A percentile compares a stretch with the other conserved stretches of the same genome.
phyloP scores from a whole-genome alignment of 2,329 filamentous ascomycete genomes.

The Davidsoniella neocaledoniae region DNA sequence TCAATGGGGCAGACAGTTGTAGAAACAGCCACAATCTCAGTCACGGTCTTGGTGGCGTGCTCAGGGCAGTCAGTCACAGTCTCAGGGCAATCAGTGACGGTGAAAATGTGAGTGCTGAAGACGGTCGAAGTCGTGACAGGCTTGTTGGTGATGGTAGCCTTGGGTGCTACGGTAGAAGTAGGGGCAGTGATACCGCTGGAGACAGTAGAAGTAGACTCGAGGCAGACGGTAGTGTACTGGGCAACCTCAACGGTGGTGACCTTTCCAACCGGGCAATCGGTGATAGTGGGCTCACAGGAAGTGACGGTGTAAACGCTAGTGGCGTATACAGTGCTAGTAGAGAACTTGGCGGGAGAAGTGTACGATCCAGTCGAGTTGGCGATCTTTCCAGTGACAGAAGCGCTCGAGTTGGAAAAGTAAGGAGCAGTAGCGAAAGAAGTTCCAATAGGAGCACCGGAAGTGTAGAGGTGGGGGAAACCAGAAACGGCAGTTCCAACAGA shows the following conservation, averaged over 20 bases:
- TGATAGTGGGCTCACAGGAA: slow-evolving; percentile 17
- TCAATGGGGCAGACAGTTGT: slow-evolving; percentile 28
- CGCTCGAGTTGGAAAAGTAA: neutral
- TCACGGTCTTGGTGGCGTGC: slow-evolving; percentile 21
- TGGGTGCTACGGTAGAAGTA: neutral
- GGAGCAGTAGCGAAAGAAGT: neutral
- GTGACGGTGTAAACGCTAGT: slow-evolving; percentile 20
- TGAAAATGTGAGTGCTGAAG: slow-evolving; percentile 28
- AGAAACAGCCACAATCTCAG: slow-evolving; percentile 25
- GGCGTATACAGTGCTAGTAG: slow-evolving; percentile 18
- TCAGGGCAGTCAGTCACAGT: slow-evolving; percentile 23
- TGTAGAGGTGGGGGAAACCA: neutral
- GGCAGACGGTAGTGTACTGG: slow-evolving; percentile 26
- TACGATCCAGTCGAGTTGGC: slow-evolving; percentile 5
- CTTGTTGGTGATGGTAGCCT: neutral
- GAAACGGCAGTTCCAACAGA: neutral
- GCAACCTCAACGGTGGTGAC: slow-evolving; percentile 15
- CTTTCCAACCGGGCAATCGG: slow-evolving; percentile 19
- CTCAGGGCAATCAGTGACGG: slow-evolving; percentile 38
- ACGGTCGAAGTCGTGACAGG: slow-evolving; percentile 22
- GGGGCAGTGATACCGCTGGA: slow-evolving; percentile 1
- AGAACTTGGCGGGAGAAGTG: slow-evolving; percentile 10
- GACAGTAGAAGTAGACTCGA: slow-evolving; percentile 13
- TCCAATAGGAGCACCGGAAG: neutral
- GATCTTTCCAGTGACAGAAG: slow-evolving; percentile 10